Evolutionary conservation across 2,329 filamentous ascomycete genomes (phyloP).

Genomic region (Talaromyces sp.): DNA sequence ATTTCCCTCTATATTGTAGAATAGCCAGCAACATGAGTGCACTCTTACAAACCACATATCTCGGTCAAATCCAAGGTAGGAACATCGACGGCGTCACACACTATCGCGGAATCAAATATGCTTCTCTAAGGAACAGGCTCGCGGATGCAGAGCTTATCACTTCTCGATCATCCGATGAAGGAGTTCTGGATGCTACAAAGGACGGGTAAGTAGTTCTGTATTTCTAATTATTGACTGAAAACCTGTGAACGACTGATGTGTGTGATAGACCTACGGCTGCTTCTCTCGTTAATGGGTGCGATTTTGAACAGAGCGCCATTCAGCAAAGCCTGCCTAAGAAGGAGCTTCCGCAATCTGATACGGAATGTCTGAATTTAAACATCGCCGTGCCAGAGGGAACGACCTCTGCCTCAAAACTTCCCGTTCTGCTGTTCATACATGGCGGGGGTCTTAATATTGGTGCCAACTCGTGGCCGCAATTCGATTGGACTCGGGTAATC

Average conservation of each 20-base stretch:
- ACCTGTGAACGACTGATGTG: no score
- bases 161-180: constrained; percentile 22
- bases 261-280: constrained; percentile 37
- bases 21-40: constrained; percentile 8
- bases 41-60: constrained; percentile 25
- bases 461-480: constrained; percentile 54
- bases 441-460: constrained; percentile 52
- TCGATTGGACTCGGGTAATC: constrained; percentile 47
- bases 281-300: constrained; percentile 40
- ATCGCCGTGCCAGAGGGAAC: constrained; percentile 44
- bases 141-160: constrained; percentile 33
- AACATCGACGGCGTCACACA: constrained; percentile 29
- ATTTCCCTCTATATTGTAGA: no score
- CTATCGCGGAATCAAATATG: constrained; percentile 40
- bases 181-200: constrained; percentile 32
- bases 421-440: constrained; percentile 54
- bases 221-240: background rate
- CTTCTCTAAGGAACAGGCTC: constrained; percentile 32
- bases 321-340: constrained; percentile 48
- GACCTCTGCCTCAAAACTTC: constrained; percentile 36
- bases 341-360: constrained; percentile 41
- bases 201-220: constrained; percentile 30
- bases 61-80: constrained; percentile 31
- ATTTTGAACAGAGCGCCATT: constrained; percentile 49
- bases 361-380: constrained; percentile 53